Evolutionary conservation across 176 grass and related monocot species (phyloP).

Genomic region (Ensete glaucum): DNA sequence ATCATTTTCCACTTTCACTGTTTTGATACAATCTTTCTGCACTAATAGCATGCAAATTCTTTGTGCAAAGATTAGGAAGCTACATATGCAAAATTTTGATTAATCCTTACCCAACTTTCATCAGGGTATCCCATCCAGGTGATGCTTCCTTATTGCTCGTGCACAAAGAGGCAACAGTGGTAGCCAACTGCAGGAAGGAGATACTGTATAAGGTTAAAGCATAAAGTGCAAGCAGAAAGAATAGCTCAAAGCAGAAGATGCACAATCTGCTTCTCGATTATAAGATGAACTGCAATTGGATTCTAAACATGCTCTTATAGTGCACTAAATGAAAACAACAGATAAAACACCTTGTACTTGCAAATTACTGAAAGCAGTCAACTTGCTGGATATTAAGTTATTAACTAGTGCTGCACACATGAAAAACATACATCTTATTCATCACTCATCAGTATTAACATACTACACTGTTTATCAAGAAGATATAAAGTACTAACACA

Average conservation of each 20-base stretch:
- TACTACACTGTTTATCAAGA: neutral
- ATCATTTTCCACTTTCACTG: too few species aligned
- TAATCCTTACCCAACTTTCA: constrained; percentile 71
- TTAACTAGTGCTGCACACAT: neutral
- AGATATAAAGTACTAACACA: neutral
- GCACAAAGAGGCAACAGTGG: constrained; percentile 73
- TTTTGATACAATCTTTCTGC: too few species aligned
- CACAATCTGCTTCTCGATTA: too few species aligned
- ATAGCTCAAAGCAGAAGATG: neutral
- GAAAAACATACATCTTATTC: neutral
- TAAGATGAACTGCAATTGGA: too few species aligned
- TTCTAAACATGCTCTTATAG: too few species aligned
- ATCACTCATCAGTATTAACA: neutral
- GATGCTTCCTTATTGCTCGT: constrained; percentile 42
- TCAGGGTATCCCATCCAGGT: constrained; percentile 67
- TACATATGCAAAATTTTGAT: neutral
- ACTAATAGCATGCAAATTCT: too few species aligned
- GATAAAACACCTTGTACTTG: too few species aligned
- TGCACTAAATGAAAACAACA: too few species aligned
- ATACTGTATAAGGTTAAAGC: constrained; percentile 7
- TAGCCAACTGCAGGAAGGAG: constrained; percentile 41
- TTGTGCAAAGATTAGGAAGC: neutral
- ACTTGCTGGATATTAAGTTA: neutral
- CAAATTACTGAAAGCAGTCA: too few species aligned
- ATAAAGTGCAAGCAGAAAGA: neutral